Evolutionary conservation across 495 filamentous ascomycete species (phyloP), one percentile per base, ranked within the genome.

Genomic region (Neurospora sp.): DNA sequence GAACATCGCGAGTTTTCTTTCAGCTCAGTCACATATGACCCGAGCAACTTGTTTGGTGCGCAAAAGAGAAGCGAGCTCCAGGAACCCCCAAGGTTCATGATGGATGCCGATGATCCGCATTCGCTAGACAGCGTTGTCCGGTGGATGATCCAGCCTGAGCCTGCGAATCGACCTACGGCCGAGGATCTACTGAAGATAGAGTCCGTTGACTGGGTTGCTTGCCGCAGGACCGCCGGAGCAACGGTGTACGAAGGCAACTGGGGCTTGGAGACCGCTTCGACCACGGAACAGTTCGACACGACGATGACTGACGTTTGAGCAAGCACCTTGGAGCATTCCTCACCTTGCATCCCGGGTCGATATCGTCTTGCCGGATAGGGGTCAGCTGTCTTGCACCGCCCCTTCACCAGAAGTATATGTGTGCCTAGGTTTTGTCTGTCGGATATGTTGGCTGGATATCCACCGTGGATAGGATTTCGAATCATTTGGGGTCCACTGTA

Each of bases 191-290:
- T 97, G 69, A 78, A 83, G 69, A 85, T 86, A 3, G 88, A 88
- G 45, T 91, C 92, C 24, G 86, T 96, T 34, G 86, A 85, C 73
- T 99, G 96, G 90, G 91, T 93, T 24, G 87, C 87, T 72, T 79
- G 80, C 69, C 90, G 94, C 73, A 90, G 93, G 40, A 89, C 90
- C 66, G 92, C 93, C 34, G 92, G 93, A 37, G 96, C 96, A 31
- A 96, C 92, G 11, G 90, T 98, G 70, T 98, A 90, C 74, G 96
- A 99, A 83, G 96, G 96, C 76, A 94, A 93, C 79, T 99, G 93
- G 93, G 96, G 96, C 2, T 96, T 94, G 19, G 78, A 77, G 5
- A 36, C 75, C 24, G 76, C 70, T 28, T 70, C 78, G 11, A 79
- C 76, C 21, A 69, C 75, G 21, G 74, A 75, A 45, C 70, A 78